Base-by-base conservation (phyloP, 106 monocot genomes). In the Dendrobium nobile region DNA sequence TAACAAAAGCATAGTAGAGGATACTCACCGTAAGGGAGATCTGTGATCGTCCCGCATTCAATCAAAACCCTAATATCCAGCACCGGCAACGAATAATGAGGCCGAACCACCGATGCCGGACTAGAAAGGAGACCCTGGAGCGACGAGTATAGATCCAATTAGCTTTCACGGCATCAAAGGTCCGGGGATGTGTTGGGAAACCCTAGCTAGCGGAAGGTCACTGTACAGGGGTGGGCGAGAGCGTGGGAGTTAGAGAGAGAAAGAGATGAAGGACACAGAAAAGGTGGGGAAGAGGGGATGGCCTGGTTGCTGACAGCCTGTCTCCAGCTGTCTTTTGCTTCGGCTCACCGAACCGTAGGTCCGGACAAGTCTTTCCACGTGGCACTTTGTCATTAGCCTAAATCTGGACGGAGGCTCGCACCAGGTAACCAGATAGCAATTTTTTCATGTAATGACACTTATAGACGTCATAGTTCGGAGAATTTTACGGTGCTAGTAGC, bases 291-390 rank as follows among this genome's bases (percentile, higher is more conserved):
- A 33, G 47, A 17, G 44, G 45, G 75, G 9, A 47, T 75, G 43
- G 76, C 45, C 22, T 47, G 76, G 76, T 48, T 76, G 88, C 41
- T 83, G 85, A 88, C 88, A 88, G 88, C 28, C 88, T 88, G 88
- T 88, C 80, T 43, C 85, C 85, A 88, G 88, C 83, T 88, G 85
- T 88, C 77, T 28, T 40, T 16, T 10, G 76, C 11, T 76, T 27
- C 27, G 76, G 22, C 4, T 26, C 4, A 24, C 76, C 47, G 11
- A 27, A 76, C 10, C 48, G 9, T 10, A 47, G 42, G 20, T 47
- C 48, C 7, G 9, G 47, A 48, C 2, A 26, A 26, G 24, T 48
- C 26, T 26, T 24, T 13, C 1, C 76, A 48, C 27, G n/a, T 47
- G 47, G 13, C 47, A 15, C 45, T 48, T 24, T 20, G 1, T 20